Evolutionary conservation across 306 rosid genomes (phyloP), one percentile per base, ranked within the genome.

Genomic region (Cucurbita pepo): DNA sequence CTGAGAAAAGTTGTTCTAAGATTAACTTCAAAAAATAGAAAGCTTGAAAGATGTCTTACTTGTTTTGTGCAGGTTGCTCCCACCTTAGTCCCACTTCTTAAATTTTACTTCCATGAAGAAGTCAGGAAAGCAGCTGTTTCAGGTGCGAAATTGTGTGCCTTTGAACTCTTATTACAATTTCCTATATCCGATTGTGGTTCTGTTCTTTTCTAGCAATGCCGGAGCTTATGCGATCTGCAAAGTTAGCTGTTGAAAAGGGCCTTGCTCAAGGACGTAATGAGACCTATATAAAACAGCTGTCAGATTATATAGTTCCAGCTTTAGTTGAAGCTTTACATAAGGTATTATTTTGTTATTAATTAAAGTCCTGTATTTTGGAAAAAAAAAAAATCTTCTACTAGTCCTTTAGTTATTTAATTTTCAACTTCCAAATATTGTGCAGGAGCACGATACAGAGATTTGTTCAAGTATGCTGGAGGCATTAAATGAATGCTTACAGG

Each of bases 61-160:
- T 19, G 30, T 74, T 11, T 75, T 57, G 48, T 78, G 74, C 75
- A 95, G 99, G 99, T 94, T 82, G 99, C 99, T 69, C 95, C 86
- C 51, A 94, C 92, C 56, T 77, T 94, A 71, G 95, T 94, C 82
- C 99, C 99, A 1, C 99, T 94, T 71, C 90, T 94, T 25, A 94
- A 94, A 79, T 94, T 94, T 82, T 94, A 94, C 80, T 94, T 94
- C 75, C 99, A 94, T 19, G 99, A 94, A 82, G 99, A 94, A 82
- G 99, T 94, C 73, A 86, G 99, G 78, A 94, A 91, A 83, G 99
- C 99, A 59, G 99, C 99, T 72, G 97, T 94, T 82, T 94, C 99
- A 73, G 99, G 99, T 94, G 83, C 8, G 55, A 14, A 52, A 64
- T 72, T 78, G 14, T 43, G 38, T 66, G 56, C 11, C 60, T 69